These are phyloP conservation scores for Graphilbum fragrans DNA, from an alignment of 2,329 filamentous ascomycete genomes.

Conservation along the genomic window DNA sequence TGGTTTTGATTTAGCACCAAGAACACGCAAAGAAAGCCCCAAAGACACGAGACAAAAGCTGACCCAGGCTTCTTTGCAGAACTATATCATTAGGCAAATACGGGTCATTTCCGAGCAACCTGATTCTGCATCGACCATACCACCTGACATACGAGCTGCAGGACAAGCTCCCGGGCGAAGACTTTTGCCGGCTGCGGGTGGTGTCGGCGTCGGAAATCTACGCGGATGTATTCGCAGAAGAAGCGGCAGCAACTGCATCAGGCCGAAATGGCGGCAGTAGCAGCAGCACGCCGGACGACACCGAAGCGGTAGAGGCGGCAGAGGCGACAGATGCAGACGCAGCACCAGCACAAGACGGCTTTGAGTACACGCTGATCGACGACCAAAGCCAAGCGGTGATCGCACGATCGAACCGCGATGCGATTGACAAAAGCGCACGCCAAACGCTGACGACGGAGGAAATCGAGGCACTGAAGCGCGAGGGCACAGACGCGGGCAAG, in stretches of 20 bases:
- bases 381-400: slow-evolving; percentile 34
- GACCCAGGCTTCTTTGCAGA: slow-evolving; percentile 30
- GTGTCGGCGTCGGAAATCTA: slow-evolving; percentile 75
- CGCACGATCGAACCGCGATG: slow-evolving; percentile 44
- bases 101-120: slow-evolving; percentile 78
- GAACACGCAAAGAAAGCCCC: neutral
- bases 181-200: slow-evolving; percentile 59
- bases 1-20: neutral
- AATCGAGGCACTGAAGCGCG: slow-evolving; percentile 61
- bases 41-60: slow-evolving; percentile 1
- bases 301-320: slow-evolving; percentile 7
- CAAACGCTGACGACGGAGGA: slow-evolving; percentile 32
- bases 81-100: slow-evolving; percentile 87
- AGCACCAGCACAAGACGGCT: slow-evolving; percentile 17
- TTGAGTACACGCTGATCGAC: slow-evolving; percentile 33
- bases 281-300: slow-evolving; percentile 26
- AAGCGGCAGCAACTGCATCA: slow-evolving; percentile 13
- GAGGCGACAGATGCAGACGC: neutral
- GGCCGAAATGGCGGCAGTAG: slow-evolving; percentile 16
- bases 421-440: slow-evolving; percentile 48
- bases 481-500: slow-evolving; percentile 67
- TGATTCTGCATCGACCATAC: slow-evolving; percentile 82
- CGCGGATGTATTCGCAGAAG: slow-evolving; percentile 55
- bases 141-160: slow-evolving; percentile 84
- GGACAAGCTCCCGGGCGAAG: slow-evolving; percentile 53